Evolutionary conservation across 2,329 filamentous ascomycete genomes (phyloP), one percentile per base, ranked within the genome.

Genomic region (Cryphonectria naterciae): DNA sequence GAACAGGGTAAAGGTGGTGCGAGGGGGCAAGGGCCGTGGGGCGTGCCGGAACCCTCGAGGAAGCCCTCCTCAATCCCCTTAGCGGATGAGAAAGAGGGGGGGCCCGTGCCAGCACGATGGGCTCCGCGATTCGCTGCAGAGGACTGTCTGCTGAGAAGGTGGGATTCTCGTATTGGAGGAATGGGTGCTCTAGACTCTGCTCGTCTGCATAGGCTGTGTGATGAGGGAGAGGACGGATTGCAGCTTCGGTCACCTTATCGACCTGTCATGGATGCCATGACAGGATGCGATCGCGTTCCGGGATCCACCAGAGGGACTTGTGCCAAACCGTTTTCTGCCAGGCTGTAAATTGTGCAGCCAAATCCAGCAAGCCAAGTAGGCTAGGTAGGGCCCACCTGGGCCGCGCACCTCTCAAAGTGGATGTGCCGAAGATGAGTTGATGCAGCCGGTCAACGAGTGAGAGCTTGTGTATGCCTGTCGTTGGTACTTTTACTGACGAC

Each of bases 341-440:
- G n/a, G 52, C 25, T 37, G 64, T 25, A 67, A 46, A 67, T 67
- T 67, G 65, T 54, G 11, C 52, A 46, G 39, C 65, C 65, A 41
- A 60, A 67, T 46, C 19, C 65, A 67, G 65, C 54, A 49, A 49
- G 65, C 65, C 41, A 15, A 15, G 17, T 17, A 67, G n/a, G 56
- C 52, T n/a, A 67, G 35, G 15, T 32, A 22, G 39, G 39, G 25
- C 54, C 54, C 65, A 46, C 56, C 32, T 46, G 28, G 52, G 52
- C 52, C n/a, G 52, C 65, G 49, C 35, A 39, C 32, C 52, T 60
- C 65, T 61, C 22, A 25, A 46, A 43, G 54, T 58, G 65, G 54
- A 46, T 56, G 25, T 32, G 39, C 39, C 39, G 28, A 43, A 67
- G 52, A 67, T 46, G 39, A 67, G 65, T 43, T 32, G 54, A 61